A percentile compares a stretch with the other conserved stretches of the same genome.
Conservation (phyloP, 257 asterid species). For the Cruciata laevipes region DNA sequence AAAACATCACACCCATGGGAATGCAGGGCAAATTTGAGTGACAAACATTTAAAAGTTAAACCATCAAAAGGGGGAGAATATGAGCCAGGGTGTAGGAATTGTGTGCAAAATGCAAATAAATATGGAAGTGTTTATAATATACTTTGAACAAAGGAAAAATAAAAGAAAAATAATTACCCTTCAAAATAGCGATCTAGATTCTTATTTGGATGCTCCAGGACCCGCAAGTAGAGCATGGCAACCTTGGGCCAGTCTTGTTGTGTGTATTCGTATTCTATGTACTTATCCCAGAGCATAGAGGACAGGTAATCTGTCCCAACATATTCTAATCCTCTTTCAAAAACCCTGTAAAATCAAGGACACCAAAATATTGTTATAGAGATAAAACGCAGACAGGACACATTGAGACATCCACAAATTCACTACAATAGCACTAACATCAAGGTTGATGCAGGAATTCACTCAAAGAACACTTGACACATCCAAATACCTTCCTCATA, state of each 20-base stretch:
- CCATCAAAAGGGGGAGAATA: background rate
- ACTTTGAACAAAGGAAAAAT: background rate
- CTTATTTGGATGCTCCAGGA: slow-evolving; percentile 83
- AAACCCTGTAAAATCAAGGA: slow-evolving; percentile 57
- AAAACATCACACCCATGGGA: background rate
- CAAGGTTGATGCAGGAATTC: slow-evolving; percentile 37
- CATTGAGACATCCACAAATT: slow-evolving; percentile 26
- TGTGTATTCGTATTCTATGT: slow-evolving; percentile 77
- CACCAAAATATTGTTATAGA: slow-evolving; percentile 18
- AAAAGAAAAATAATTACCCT: slow-evolving; percentile 46
- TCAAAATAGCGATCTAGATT: slow-evolving; percentile 96
- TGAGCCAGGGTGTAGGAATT: background rate
- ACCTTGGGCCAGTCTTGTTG: slow-evolving; percentile 85
- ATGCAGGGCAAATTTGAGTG: background rate
- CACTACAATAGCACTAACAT: slow-evolving; percentile 28
- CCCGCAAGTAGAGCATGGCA: slow-evolving; percentile 74
- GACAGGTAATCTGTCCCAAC: slow-evolving; percentile 91
- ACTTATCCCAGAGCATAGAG: slow-evolving; percentile 98
- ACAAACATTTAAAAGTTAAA: background rate
- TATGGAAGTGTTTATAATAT: background rate
- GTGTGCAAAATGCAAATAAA: background rate
- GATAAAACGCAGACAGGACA: slow-evolving; percentile 17
- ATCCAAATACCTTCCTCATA: slow-evolving; percentile 79
- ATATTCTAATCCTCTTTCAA: slow-evolving; percentile 91
- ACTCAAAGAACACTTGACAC: slow-evolving; percentile 55